Base-by-base conservation (phyloP, 2,329 filamentous ascomycete species). In the Nemania abortiva region DNA sequence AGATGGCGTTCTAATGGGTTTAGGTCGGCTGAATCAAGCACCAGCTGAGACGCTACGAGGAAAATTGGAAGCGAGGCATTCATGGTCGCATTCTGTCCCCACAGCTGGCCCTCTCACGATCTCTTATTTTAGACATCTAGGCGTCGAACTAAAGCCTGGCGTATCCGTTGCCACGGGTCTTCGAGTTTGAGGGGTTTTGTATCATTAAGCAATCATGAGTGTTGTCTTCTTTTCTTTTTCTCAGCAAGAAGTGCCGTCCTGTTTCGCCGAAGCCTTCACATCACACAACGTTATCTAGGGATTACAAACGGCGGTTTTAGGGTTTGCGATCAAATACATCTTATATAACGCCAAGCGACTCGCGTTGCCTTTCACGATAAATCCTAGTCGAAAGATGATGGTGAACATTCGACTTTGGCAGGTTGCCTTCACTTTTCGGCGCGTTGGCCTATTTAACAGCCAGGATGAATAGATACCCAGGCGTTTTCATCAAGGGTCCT, bases 1-100 rank as follows among this genome's bases (percentile, higher is more conserved):
- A 69, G 59, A 63, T 27, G 67, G 67, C 55, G 59, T 50, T 47
- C 50, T 56, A 63, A 37, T 60, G 39, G 34, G n/a, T 29, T 34
- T 20, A 15, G 45, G 34, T 54, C 65, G n/a, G 22, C 55, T 52
- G 24, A 18, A 60, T 45, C n/a, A 24, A 56, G 31, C 42, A 65
- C 31, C 4, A 62, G 56, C 52, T 57, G 52, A 62, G 24, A 22
- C 31, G 29, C 49, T 31, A 54, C 37, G 45, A 53, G 27, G 34
- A 52, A 22, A 45, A 18, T 34, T 6, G 45, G 22, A 58, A 65
- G 49, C 62, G 42, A 52, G 31, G 31, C 62, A 42, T 18, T 31
- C 42, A 52, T 42, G 29, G 29, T 56, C 49, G 34, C 49, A 31
- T 34, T n/a, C n/a, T 45, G 39, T 45, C 15, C 18, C 39, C 39